phyloP scores from a whole-genome alignment of 257 asterid genomes.

The Lantana camara region DNA sequence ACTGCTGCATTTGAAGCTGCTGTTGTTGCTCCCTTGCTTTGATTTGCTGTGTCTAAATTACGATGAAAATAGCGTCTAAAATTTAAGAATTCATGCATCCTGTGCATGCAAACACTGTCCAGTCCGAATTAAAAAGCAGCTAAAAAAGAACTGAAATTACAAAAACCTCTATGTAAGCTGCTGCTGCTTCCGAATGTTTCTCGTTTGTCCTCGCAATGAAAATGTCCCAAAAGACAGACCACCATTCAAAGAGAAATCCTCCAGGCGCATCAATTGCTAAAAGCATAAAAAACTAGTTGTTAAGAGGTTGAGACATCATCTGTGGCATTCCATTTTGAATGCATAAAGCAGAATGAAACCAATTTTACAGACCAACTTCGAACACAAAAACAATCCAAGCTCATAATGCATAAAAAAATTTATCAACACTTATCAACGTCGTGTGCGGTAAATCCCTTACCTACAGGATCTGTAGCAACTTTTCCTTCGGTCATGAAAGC shows the following conservation, averaged over 20 bases:
- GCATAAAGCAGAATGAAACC: conserved; percentile 12
- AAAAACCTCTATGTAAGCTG: conserved; percentile 94
- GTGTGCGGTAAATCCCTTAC: conserved; percentile 41
- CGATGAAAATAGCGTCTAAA: conserved; percentile 19
- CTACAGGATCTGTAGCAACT: conserved; percentile 99
- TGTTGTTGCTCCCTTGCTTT: conserved; percentile 97
- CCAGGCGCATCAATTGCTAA: conserved; percentile 99
- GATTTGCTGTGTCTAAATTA: conserved; percentile 82
- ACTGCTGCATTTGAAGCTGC: conserved; percentile 92
- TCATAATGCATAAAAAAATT: neutral
- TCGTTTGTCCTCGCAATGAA: conserved; percentile 97
- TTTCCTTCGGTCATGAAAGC: conserved; percentile 99
- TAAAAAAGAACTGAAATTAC: conserved; percentile 22
- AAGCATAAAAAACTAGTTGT: conserved; percentile 22
- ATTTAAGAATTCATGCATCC: neutral
- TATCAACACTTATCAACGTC: no score
- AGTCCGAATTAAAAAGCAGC: neutral
- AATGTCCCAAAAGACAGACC: conserved; percentile 99
- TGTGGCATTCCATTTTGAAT: conserved; percentile 16
- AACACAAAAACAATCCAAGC: neutral
- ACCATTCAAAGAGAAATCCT: conserved; percentile 98
- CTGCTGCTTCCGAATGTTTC: conserved; percentile 99
- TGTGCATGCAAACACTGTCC: no score
- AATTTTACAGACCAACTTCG: neutral
- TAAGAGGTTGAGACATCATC: conserved; percentile 1